Conservation (phyloP, 1,139 yeast species). For the Yamadazyma blattariae region DNA sequence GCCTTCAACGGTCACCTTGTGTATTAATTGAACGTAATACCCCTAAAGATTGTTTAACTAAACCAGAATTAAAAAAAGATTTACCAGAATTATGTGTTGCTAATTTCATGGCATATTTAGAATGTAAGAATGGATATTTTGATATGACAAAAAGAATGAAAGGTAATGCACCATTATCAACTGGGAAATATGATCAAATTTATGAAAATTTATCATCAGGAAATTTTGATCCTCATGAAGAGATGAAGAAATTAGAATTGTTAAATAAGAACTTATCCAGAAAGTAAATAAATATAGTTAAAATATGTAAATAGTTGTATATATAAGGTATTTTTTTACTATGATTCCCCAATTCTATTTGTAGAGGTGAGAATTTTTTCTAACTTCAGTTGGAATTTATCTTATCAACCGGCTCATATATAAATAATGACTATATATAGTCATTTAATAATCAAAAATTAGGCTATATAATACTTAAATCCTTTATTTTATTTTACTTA, state of each 20-base stretch:
- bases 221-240: constrained; percentile 76
- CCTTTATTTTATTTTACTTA: too few species aligned
- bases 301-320: constrained; percentile 1
- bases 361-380: too few species aligned
- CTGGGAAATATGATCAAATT: constrained; percentile 88
- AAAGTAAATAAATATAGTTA: too few species aligned
- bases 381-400: too few species aligned
- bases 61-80: constrained; percentile 72
- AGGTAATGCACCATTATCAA: constrained; percentile 91
- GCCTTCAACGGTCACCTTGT: constrained; percentile 94
- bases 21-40: constrained; percentile 86
- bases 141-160: constrained; percentile 90
- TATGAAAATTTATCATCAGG: constrained; percentile 78
- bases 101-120: constrained; percentile 80
- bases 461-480: too few species aligned
- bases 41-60: constrained; percentile 82
- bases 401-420: too few species aligned
- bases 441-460: too few species aligned
- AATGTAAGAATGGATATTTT: constrained; percentile 79
- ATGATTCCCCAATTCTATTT: too few species aligned
- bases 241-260: constrained; percentile 63
- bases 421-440: too few species aligned
- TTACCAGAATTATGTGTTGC: constrained; percentile 88
- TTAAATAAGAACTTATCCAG: constrained; percentile 47
- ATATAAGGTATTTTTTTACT: not conserved